phyloP scores from a whole-genome alignment of 2,329 filamentous ascomycete species.

The Pseudogymnoascus sp. region DNA sequence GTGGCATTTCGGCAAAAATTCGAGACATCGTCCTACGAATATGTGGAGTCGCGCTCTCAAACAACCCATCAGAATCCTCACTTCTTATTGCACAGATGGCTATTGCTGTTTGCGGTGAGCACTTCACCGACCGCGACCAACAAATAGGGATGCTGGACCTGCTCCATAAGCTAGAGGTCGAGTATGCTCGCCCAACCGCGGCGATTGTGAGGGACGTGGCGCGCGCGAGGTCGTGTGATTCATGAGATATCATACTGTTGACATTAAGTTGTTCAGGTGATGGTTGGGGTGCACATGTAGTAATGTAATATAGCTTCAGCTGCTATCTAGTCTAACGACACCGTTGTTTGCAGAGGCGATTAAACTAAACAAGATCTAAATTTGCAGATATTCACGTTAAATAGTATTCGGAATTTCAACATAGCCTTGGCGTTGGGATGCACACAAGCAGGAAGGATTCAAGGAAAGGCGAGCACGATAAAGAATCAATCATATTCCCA shows the following conservation, averaged over 20 bases:
- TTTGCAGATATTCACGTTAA: not conserved
- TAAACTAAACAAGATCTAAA: not conserved
- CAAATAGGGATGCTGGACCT: not conserved
- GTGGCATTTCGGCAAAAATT: conserved; percentile 3
- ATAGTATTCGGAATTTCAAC: not conserved
- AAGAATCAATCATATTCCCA: not conserved
- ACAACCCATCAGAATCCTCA: not conserved
- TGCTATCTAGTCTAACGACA: not conserved
- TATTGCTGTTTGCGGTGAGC: not conserved
- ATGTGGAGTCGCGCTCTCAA: not conserved
- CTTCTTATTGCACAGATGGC: not conserved
- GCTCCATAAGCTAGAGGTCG: not conserved
- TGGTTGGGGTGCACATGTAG: not conserved
- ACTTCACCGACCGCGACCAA: not conserved
- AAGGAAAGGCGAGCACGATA: not conserved
- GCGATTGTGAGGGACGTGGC: not conserved
- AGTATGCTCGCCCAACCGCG: not conserved
- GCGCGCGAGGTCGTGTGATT: not conserved
- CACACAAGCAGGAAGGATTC: not conserved
- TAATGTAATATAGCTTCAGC: not conserved
- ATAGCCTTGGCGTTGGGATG: not conserved
- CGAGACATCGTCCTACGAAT: not conserved
- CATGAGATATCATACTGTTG: not conserved
- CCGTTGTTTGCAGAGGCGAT: not conserved
- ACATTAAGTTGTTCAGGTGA: not conserved